Evolutionary conservation across 169 alveolate species (phyloP).

Genomic region (Cyclospora cayetanensis): DNA sequence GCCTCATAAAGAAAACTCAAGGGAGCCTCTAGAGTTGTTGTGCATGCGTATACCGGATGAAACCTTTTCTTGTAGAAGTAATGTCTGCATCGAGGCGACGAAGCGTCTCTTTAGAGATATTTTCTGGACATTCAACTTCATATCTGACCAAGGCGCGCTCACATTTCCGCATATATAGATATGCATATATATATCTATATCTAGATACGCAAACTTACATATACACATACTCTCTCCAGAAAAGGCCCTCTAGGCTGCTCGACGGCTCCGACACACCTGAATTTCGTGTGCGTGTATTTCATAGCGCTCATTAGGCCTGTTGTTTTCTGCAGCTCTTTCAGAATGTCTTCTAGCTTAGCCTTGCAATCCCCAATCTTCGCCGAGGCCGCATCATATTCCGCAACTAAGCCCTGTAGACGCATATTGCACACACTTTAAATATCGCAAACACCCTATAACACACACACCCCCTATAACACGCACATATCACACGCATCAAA

Average conservation of each 20-base stretch:
- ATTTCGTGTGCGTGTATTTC: conserved; percentile 13
- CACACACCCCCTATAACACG: no score
- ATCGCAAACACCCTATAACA: not conserved
- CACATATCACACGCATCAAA: not conserved
- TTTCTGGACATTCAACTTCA: conserved; percentile 69
- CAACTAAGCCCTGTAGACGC: conserved; percentile 32
- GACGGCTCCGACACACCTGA: no score
- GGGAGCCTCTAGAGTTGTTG: not conserved
- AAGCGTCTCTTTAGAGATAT: conserved; percentile 8
- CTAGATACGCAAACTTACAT: no score
- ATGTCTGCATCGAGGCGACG: conserved; percentile 39
- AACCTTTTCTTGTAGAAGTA: conserved; percentile 71
- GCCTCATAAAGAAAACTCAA: not conserved
- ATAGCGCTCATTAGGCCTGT: not conserved
- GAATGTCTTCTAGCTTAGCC: not conserved
- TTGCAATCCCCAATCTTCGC: not conserved
- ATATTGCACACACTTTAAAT: not conserved
- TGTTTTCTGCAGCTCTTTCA: not conserved
- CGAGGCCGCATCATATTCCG: not conserved
- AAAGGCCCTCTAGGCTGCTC: no score
- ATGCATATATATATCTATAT: no score
- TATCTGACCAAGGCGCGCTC: no score
- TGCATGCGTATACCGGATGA: conserved; percentile 15
- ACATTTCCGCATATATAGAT: no score
- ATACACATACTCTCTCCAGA: no score